Base-by-base conservation (phyloP, 2,329 filamentous ascomycete genomes). In the Verticillium zaregamsianum region DNA sequence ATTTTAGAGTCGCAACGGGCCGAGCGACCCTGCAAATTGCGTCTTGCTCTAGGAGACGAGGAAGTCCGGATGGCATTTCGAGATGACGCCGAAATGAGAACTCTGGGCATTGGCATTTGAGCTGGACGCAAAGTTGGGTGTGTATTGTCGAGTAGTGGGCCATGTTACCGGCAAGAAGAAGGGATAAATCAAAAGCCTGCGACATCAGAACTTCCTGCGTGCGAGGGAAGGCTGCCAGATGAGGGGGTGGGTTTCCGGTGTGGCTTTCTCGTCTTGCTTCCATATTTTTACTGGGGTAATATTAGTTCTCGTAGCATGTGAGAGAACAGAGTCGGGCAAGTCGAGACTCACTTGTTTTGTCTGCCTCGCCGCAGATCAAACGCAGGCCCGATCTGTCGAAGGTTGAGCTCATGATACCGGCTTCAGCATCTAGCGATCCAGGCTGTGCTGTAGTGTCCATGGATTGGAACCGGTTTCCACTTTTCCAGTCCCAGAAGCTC, bases 401-500 rank as follows among this genome's bases (percentile, higher is more conserved):
- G 0, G 90, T 97, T 15, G 91, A 93, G 72, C 90, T 92, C 90
- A 99, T 97, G 68, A 99, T 87, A 59, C 96, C 96, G 6, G 92
- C 89, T 77, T 99, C 95, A 6, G 95, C 95, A 70, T 98, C 93
- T 28, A 99, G 80, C 20, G 91, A 96, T 58, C 95, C 95, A 0
- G 95, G 95, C 74, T 99, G 95, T 0, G 95, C 95, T 8, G 92
- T 92, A 3, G 92, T 96, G 68, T 99, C 93, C 14, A 94, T 83
- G 9, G 87, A 86, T 77, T 99, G 95, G 79, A 95, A 99, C 57
- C 90, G 85, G 73, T 99, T 87, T 0, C 96, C 95, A 0, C 93
- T 91, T 79, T 98, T 98, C 95, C 95, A 99, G 74, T 99, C 96
- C 91, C 93, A 99, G 81, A 99, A 99, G 67, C 88, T 91, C 82